Percentiles rank a stretch among this genome's conserved stretches.
Conservation (phyloP, 257 asterid genomes). For the Scutellaria galericulata region DNA sequence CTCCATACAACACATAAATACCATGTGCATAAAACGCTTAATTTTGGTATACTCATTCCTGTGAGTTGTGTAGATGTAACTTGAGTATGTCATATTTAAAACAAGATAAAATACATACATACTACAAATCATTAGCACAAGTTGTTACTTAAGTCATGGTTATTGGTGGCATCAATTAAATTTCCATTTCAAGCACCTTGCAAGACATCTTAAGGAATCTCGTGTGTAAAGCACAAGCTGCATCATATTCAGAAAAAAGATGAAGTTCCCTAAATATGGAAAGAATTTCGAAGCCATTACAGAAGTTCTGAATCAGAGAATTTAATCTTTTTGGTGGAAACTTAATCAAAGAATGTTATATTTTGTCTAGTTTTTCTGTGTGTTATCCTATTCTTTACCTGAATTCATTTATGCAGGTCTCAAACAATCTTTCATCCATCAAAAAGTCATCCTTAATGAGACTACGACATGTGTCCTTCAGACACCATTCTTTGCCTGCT, state of each 20-base stretch:
- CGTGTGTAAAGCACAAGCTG: background rate
- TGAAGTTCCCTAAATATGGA: background rate
- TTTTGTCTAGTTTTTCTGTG: background rate
- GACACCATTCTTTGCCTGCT: constrained; percentile 31
- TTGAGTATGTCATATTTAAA: too few species aligned
- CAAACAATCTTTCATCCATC: constrained; percentile 13
- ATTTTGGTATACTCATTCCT: too few species aligned
- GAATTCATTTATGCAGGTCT: constrained; percentile 31
- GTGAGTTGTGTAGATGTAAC: too few species aligned
- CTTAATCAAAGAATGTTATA: too few species aligned
- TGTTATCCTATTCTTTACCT: background rate
- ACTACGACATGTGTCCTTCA: constrained; percentile 37
- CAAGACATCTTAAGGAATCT: background rate
- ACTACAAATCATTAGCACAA: too few species aligned
- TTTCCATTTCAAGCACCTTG: too few species aligned
- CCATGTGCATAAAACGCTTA: too few species aligned
- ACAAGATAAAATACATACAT: too few species aligned
- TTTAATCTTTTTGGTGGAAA: background rate
- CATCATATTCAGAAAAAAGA: background rate
- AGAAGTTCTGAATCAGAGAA: background rate
- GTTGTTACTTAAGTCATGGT: too few species aligned
- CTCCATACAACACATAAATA: too few species aligned
- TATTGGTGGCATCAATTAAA: too few species aligned
- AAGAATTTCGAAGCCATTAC: background rate
- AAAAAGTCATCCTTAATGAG: constrained; percentile 27